Evolutionary conservation across 148 eudicot genomes (phyloP).

Genomic region (Cornus controversa): DNA sequence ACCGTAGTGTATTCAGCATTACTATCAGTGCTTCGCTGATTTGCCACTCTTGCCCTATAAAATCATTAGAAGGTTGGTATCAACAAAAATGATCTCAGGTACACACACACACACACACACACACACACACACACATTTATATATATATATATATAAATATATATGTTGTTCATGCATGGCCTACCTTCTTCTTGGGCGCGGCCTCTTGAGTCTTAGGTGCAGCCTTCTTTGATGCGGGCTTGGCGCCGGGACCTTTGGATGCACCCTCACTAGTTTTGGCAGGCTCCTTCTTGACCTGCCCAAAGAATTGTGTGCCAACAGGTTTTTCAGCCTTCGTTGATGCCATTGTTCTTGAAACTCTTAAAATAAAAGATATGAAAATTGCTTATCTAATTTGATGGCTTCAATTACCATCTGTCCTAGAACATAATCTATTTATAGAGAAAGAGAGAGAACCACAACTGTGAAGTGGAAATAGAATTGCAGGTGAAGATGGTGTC

Average conservation of each 20-base stretch:
- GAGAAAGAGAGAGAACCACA: too few species aligned
- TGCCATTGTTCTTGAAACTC: not conserved
- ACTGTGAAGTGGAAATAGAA: not conserved
- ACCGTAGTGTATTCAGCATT: not conserved
- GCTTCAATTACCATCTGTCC: not conserved
- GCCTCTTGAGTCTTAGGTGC: slow-evolving; percentile 21
- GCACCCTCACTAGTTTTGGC: not conserved
- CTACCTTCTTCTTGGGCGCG: slow-evolving; percentile 21
- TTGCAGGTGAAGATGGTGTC: not conserved
- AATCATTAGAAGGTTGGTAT: not conserved
- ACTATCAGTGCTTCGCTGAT: slow-evolving; percentile 14
- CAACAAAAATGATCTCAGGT: too few species aligned
- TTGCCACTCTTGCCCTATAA: slow-evolving; percentile 17
- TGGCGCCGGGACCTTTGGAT: slow-evolving; percentile 11
- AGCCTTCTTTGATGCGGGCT: slow-evolving; percentile 29
- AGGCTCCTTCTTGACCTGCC: slow-evolving; percentile 29
- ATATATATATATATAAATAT: too few species aligned
- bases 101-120: not conserved
- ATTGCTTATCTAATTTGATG: not conserved
- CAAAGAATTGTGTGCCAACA: slow-evolving; percentile 14
- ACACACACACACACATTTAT: not conserved
- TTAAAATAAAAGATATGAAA: not conserved
- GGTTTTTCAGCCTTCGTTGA: slow-evolving; percentile 31
- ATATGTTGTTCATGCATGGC: not conserved
- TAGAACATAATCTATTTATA: not conserved